phyloP scores from a whole-genome alignment of 163 green algal genomes.

The Botryococcus braunii region DNA sequence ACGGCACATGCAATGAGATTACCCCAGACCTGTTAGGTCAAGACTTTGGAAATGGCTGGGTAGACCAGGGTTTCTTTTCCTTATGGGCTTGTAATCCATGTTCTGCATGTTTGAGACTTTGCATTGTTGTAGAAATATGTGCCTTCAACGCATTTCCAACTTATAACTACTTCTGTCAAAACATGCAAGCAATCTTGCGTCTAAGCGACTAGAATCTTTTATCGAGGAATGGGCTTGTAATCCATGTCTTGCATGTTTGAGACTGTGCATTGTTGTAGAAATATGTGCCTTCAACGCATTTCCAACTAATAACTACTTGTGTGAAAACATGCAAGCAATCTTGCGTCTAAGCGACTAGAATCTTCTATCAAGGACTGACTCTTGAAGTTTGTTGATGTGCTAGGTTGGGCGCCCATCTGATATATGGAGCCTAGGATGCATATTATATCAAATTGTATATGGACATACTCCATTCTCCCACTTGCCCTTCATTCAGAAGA shows the following conservation, averaged over 20 bases:
- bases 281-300: neutral
- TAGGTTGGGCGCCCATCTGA: conserved; percentile 79
- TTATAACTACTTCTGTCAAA: neutral
- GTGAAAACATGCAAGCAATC: neutral
- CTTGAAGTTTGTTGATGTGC: neutral
- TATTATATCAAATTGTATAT: conserved; percentile 97
- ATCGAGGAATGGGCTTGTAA: too few relatives aligned
- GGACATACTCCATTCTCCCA: conserved; percentile 71
- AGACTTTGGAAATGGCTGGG: too few relatives aligned
- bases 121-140: neutral
- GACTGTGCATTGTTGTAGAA: conserved; percentile 1
- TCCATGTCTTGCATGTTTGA: neutral
- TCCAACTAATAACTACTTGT: neutral
- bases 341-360: neutral
- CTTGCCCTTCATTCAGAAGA: conserved; percentile 88
- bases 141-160: neutral
- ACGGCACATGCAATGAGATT: too few relatives aligned
- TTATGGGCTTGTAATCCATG: too few relatives aligned
- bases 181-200: neutral
- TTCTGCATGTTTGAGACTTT: neutral
- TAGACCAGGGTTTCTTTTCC: too few relatives aligned
- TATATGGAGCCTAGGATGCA: conserved; percentile 95
- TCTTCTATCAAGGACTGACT: too few relatives aligned
- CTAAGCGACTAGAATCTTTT: too few relatives aligned
- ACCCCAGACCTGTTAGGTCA: too few relatives aligned